These are phyloP conservation scores for Monosporascus sp. DNA, from an alignment of 2,329 filamentous ascomycete species.

Conservation along the genomic window DNA sequence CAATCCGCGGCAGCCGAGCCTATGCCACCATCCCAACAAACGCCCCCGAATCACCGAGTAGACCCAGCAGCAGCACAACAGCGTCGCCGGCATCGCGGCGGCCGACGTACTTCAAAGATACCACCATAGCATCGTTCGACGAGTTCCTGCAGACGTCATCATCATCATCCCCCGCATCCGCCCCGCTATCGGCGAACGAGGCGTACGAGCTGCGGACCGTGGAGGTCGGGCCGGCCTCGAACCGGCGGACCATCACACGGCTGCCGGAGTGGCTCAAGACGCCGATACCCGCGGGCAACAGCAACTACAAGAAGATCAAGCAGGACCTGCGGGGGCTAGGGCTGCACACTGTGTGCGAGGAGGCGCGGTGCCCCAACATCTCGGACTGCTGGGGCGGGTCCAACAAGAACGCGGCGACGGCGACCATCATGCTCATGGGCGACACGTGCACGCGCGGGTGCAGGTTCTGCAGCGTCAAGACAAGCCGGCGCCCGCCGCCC, in stretches of 20 bases:
- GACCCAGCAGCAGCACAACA: slow-evolving; percentile 6
- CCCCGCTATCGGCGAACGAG: slow-evolving; percentile 42
- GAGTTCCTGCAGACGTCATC: slow-evolving; percentile 47
- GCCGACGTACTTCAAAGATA: slow-evolving; percentile 57
- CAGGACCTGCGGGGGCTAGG: slow-evolving; percentile 83
- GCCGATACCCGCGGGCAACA: slow-evolving; percentile 73
- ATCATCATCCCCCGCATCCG: neutral
- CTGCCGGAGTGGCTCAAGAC: slow-evolving; percentile 95
- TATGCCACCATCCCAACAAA: slow-evolving; percentile 25
- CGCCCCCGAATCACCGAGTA: slow-evolving; percentile 20
- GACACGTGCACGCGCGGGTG: slow-evolving; percentile 96
- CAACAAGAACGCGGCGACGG: slow-evolving; percentile 84
- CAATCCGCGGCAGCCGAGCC: slow-evolving; percentile 11
- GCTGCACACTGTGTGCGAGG: slow-evolving; percentile 94
- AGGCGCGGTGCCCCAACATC: slow-evolving; percentile 95
- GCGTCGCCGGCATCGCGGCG: slow-evolving; percentile 19
- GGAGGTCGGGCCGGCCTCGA: slow-evolving; percentile 58
- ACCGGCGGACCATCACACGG: slow-evolving; percentile 61
- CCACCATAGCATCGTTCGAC: slow-evolving; percentile 48
- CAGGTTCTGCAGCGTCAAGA: slow-evolving; percentile 97
- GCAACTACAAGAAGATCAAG: slow-evolving; percentile 92
- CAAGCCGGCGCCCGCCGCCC: slow-evolving; percentile 65
- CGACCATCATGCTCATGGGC: slow-evolving; percentile 99
- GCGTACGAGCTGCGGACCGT: slow-evolving; percentile 57
- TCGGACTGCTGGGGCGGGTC: slow-evolving; percentile 95